Conservation (phyloP, 345 rosid genomes). For the Euphorbia tirucalli region DNA sequence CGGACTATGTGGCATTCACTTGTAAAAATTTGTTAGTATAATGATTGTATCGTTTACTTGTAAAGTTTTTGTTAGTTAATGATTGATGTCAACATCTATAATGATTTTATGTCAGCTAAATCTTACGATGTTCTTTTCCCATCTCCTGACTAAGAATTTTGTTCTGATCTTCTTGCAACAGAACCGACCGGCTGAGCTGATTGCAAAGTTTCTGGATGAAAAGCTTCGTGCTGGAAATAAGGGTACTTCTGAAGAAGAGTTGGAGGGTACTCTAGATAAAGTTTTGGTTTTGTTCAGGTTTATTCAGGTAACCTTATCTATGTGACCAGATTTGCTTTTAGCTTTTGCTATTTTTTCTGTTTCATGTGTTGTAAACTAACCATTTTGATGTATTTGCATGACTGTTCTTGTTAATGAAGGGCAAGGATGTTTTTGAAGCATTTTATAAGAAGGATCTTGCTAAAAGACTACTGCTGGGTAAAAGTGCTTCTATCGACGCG, state of each 20-base stretch:
- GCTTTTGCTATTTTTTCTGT: background rate
- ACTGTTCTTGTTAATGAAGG: slow-evolving; percentile 40
- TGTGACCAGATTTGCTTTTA: slow-evolving; percentile 4
- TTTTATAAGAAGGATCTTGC: slow-evolving; percentile 99
- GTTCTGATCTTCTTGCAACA: slow-evolving; percentile 34
- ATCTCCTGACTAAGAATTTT: slow-evolving; percentile 17
- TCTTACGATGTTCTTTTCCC: background rate
- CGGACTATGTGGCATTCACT: background rate
- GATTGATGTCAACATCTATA: background rate
- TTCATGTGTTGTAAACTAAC: slow-evolving; percentile 8
- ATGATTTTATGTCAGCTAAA: background rate
- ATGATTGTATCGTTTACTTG: background rate
- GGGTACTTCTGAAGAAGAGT: slow-evolving; percentile 99
- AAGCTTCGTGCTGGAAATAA: slow-evolving; percentile 99
- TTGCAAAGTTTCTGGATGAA: slow-evolving; percentile 96
- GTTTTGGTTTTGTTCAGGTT: slow-evolving; percentile 96
- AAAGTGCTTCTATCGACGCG: slow-evolving; percentile 98
- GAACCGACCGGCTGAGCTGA: slow-evolving; percentile 98
- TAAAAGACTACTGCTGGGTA: slow-evolving; percentile 85
- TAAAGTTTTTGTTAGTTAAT: background rate
- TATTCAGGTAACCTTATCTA: slow-evolving; percentile 63
- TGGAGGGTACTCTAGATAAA: slow-evolving; percentile 95
- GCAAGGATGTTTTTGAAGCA: slow-evolving; percentile 98
- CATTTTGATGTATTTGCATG: slow-evolving; percentile 19
- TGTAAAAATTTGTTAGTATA: background rate